Evolutionary conservation across 768 basidiomycete species (phyloP).

Genomic region (Hericium erinaceus): DNA sequence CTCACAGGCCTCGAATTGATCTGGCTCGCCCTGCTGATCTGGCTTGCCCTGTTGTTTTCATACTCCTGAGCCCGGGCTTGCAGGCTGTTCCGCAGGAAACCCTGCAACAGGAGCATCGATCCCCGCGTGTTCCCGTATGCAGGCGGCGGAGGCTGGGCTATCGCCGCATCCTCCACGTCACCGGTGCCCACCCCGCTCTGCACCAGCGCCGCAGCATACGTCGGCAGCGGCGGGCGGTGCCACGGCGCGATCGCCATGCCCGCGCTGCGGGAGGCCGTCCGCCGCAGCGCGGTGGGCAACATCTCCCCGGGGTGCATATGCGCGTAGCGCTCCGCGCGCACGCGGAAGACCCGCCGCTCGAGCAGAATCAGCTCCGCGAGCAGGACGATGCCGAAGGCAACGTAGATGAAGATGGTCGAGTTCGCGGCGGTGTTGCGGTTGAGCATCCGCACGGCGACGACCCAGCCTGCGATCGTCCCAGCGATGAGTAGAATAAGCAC

Average conservation of each 20-base stretch:
- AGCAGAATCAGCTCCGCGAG: slow-evolving; percentile 51
- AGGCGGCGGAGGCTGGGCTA: slow-evolving; percentile 62
- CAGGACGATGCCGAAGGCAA: slow-evolving; percentile 44
- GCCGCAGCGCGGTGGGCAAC: slow-evolving; percentile 13
- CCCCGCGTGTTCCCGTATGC: slow-evolving; percentile 72
- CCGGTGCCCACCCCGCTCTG: slow-evolving; percentile 63
- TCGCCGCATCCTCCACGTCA: slow-evolving; percentile 64
- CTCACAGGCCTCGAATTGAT: slow-evolving; percentile 38
- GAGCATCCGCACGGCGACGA: slow-evolving; percentile 25
- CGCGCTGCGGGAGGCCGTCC: background rate
- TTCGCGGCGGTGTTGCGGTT: slow-evolving; percentile 13
- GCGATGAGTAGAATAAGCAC: slow-evolving; percentile 30
- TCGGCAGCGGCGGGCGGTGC: slow-evolving; percentile 62
- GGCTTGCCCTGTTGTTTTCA: slow-evolving; percentile 4
- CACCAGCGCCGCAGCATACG: slow-evolving; percentile 61
- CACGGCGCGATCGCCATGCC: slow-evolving; percentile 41
- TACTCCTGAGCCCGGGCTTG: slow-evolving; percentile 10
- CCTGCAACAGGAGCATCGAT: slow-evolving; percentile 50
- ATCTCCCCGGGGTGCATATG: slow-evolving; percentile 51
- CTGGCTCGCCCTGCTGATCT: slow-evolving; percentile 17
- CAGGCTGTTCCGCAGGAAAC: slow-evolving; percentile 28
- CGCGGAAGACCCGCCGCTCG: slow-evolving; percentile 52
- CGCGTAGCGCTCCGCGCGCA: slow-evolving; percentile 58
- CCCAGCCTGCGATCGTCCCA: slow-evolving; percentile 51
- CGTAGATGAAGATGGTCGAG: slow-evolving; percentile 46